These are phyloP conservation scores for Tetrapyrgos nigripes DNA, from an alignment of 1,284 basidiomycete genomes.

Conservation along the genomic window DNA sequence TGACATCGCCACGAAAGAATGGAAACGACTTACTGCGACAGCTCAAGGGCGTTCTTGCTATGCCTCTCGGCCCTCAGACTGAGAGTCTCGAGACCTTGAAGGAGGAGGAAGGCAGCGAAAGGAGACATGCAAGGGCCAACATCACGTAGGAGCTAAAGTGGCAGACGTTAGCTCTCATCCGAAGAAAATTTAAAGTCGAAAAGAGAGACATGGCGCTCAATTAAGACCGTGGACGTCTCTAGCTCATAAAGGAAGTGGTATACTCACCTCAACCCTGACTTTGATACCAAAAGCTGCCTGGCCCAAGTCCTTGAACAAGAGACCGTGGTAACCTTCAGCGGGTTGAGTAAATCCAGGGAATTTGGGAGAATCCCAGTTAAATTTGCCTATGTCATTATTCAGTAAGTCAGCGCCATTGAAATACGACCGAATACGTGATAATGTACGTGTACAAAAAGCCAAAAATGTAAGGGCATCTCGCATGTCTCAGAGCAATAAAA, in stretches of 20 bases:
- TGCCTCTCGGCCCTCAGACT: conserved; percentile 82
- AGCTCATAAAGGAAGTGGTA: too few species aligned
- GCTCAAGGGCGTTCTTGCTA: conserved; percentile 74
- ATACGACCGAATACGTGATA: too few species aligned
- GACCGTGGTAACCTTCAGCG: conserved; percentile 85
- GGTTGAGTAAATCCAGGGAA: conserved; percentile 88
- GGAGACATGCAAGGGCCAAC: conserved; percentile 81
- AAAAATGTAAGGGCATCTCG: too few species aligned
- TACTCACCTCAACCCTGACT: conserved; percentile 56
- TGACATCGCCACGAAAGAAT: not conserved
- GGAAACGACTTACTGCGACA: conserved; percentile 62
- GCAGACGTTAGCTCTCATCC: not conserved
- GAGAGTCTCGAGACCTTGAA: conserved; percentile 89
- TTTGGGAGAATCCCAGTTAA: conserved; percentile 84
- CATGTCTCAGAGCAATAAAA: too few species aligned
- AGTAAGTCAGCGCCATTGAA: too few species aligned
- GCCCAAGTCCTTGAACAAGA: conserved; percentile 80
- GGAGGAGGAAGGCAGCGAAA: conserved; percentile 83
- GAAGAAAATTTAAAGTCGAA: not conserved
- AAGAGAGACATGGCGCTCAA: not conserved
- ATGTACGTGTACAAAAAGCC: too few species aligned
- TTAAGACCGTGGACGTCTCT: too few species aligned
- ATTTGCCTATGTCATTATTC: conserved; percentile 76
- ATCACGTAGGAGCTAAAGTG: conserved; percentile 74
- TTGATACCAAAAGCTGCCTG: conserved; percentile 76